Evolutionary conservation across 306 rosid species (phyloP).

Genomic region (Fagus sylvatica): DNA sequence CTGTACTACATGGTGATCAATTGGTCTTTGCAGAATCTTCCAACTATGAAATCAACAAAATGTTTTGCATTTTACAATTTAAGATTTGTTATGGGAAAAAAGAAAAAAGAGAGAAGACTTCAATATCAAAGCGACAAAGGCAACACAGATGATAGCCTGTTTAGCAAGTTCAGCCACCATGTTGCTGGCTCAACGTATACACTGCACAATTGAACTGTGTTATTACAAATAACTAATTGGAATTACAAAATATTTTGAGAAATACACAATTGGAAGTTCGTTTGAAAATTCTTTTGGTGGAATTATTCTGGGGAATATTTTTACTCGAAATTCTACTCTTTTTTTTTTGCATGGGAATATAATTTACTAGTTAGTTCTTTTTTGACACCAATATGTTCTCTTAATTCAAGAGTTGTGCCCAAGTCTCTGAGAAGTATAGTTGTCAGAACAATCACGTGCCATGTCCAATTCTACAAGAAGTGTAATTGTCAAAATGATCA

Average conservation of each 20-base stretch:
- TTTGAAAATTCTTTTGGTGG: background rate
- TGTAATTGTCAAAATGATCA: too few species aligned
- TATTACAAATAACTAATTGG: background rate
- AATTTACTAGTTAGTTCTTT: background rate
- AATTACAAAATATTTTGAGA: background rate
- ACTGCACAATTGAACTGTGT: background rate
- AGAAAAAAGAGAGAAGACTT: background rate
- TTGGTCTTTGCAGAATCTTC: constrained; percentile 7
- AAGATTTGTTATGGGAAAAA: background rate
- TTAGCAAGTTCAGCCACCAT: background rate
- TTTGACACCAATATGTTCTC: background rate
- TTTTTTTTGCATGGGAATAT: background rate
- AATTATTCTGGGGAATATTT: background rate
- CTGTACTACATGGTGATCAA: background rate
- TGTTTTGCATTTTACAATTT: background rate
- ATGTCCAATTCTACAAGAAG: background rate
- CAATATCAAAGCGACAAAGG: background rate
- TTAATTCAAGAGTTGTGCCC: background rate
- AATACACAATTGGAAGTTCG: background rate
- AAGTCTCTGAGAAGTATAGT: background rate
- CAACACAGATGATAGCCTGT: background rate
- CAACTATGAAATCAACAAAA: constrained; percentile 6
- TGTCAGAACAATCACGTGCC: background rate
- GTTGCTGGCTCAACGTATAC: background rate
- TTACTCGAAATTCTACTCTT: too few species aligned